These are phyloP conservation scores for Fraxinus greggii DNA, from an alignment of 305 asterid genomes.

Conservation along the genomic window DNA sequence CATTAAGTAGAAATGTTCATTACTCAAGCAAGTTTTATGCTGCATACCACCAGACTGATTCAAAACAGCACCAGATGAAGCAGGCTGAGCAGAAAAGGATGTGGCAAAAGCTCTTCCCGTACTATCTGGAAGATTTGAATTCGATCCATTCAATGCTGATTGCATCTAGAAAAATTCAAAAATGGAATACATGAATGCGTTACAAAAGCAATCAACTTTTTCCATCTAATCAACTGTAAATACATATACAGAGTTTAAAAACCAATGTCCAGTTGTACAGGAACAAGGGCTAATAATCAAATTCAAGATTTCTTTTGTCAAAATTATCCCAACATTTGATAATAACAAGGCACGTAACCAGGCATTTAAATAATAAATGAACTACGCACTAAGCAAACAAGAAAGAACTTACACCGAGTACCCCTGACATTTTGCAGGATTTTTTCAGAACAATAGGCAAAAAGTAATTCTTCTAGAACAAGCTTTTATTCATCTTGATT, in stretches of 20 bases:
- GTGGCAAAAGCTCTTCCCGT: constrained; percentile 62
- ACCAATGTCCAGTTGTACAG: neutral
- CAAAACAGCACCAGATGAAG: constrained; percentile 62
- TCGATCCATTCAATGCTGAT: constrained; percentile 69
- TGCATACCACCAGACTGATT: constrained; percentile 61
- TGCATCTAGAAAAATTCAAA: constrained; percentile 34
- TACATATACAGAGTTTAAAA: neutral
- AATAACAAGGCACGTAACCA: neutral
- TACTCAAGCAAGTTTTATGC: constrained; percentile 19
- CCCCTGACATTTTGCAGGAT: constrained; percentile 45
- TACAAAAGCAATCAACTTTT: constrained; percentile 1
- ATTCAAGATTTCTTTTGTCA: constrained; percentile 3
- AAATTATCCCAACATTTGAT: constrained; percentile 14
- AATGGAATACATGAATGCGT: constrained; percentile 12
- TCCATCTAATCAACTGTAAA: neutral
- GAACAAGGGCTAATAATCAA: neutral
- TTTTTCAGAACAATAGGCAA: constrained; percentile 34
- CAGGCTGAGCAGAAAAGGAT: constrained; percentile 67
- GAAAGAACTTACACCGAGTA: constrained; percentile 42
- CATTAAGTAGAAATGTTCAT: constrained; percentile 9
- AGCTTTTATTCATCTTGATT: constrained; percentile 19
- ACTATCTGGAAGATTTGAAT: constrained; percentile 62
- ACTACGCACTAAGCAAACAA: constrained; percentile 13
- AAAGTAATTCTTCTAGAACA: constrained; percentile 34
- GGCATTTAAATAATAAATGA: constrained; percentile 1